A percentile compares a stretch with the other conserved stretches of the same genome.
Evolutionary conservation across 202 grass and related monocot genomes (phyloP).

Genomic region (Setaria italica): DNA sequence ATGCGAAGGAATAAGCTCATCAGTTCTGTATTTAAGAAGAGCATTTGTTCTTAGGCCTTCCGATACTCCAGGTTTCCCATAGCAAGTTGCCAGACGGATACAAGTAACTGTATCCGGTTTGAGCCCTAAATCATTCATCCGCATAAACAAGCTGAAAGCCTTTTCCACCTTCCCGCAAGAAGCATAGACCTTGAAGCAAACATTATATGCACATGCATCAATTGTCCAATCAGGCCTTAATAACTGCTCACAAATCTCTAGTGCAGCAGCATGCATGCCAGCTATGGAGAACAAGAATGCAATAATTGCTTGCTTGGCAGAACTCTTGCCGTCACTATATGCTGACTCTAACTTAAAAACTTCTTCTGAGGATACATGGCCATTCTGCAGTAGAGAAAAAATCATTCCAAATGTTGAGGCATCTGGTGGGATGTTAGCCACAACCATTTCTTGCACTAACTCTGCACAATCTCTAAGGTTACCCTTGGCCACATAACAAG

Average conservation of each 20-base stretch:
- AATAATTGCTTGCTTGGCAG: conserved; percentile 51
- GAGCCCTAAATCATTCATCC: conserved; percentile 65
- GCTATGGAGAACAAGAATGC: conserved; percentile 67
- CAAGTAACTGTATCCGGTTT: conserved; percentile 57
- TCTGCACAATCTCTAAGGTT: conserved; percentile 66
- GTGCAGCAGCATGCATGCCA: conserved; percentile 55
- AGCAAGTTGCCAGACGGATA: conserved; percentile 60
- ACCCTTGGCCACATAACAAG: conserved; percentile 58
- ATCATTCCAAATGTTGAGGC: conserved; percentile 59
- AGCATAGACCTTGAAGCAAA: conserved; percentile 66
- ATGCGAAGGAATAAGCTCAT: conserved; percentile 45
- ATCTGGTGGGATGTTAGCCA: conserved; percentile 54
- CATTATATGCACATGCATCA: conserved; percentile 63
- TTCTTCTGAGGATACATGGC: conserved; percentile 48
- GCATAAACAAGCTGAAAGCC: conserved; percentile 69
- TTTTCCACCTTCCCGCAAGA: conserved; percentile 61
- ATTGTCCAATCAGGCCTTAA: conserved; percentile 41
- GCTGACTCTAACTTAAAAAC: conserved; percentile 59
- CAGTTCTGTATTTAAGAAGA: conserved; percentile 50
- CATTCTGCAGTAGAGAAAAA: conserved; percentile 62
- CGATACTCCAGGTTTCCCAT: conserved; percentile 51
- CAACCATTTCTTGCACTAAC: conserved; percentile 69
- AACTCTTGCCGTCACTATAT: conserved; percentile 54
- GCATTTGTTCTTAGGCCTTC: conserved; percentile 58
- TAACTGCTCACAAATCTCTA: conserved; percentile 64